phyloP scores from a whole-genome alignment of 2,329 filamentous ascomycete species.

The Dendrostoma leiphaemia region DNA sequence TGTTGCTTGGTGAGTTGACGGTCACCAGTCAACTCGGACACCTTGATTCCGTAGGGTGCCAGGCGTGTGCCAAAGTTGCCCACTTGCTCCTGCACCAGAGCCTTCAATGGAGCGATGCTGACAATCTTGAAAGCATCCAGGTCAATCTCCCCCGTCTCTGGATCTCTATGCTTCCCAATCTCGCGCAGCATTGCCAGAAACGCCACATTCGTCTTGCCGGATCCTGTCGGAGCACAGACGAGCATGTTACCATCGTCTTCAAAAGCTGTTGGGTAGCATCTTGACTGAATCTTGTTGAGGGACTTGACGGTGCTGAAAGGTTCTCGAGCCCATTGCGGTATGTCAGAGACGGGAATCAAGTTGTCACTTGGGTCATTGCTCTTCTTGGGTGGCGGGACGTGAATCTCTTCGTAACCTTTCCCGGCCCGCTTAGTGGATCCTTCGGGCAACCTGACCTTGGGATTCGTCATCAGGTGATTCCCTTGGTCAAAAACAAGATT shows the following conservation, averaged over 20 bases:
- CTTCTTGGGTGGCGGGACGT: conserved; percentile 90
- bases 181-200: conserved; percentile 97
- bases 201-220: conserved; percentile 97
- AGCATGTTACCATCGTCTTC: conserved; percentile 96
- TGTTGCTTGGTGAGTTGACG: conserved; percentile 98
- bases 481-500: conserved; percentile 97
- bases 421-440: conserved; percentile 94
- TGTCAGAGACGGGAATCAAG: conserved; percentile 78
- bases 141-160: conserved; percentile 88
- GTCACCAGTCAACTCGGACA: conserved; percentile 95
- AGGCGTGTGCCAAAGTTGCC: conserved; percentile 94
- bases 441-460: conserved; percentile 88
- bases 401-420: conserved; percentile 98
- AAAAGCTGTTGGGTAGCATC: conserved; percentile 88
- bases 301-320: conserved; percentile 86
- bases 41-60: conserved; percentile 85
- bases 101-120: conserved; percentile 94
- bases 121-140: conserved; percentile 98
- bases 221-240: conserved; percentile 94
- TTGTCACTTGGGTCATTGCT: conserved; percentile 77
- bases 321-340: conserved; percentile 87
- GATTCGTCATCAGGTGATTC: conserved; percentile 99
- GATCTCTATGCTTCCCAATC: conserved; percentile 91
- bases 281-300: conserved; percentile 93
- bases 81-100: conserved; percentile 94